Percentiles rank a stretch among this genome's conserved stretches.
Conservation (phyloP, 441 rosid genomes). For the Francoa sonchifolia region DNA sequence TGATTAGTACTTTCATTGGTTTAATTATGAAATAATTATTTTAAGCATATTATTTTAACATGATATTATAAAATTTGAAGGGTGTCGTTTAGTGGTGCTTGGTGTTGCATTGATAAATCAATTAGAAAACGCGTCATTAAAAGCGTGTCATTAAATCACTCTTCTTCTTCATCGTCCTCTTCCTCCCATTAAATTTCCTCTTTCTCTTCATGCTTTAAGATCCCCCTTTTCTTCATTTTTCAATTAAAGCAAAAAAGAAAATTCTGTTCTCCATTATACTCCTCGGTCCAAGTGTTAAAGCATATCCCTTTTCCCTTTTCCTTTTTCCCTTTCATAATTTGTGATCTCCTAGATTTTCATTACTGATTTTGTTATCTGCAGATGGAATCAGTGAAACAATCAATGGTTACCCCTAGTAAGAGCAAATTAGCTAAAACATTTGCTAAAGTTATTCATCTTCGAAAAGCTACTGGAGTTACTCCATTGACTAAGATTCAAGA, state of each 20-base stretch:
- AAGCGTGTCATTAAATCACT: slow-evolving; percentile 7
- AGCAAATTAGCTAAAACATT: slow-evolving; percentile 48
- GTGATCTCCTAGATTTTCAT: no score
- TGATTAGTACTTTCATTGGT: no score
- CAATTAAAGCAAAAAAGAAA: slow-evolving; percentile 13
- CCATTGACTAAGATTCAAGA: slow-evolving; percentile 33
- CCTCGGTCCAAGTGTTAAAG: slow-evolving; percentile 31
- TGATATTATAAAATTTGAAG: no score
- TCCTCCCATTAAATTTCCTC: slow-evolving; percentile 1
- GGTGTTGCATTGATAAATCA: background rate
- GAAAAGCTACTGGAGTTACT: slow-evolving; percentile 40
- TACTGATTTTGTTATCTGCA: no score
- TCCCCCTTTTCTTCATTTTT: slow-evolving; percentile 1
- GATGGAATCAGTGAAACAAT: slow-evolving; percentile 61
- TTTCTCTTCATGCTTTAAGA: slow-evolving; percentile 4
- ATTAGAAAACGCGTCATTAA: slow-evolving; percentile 3
- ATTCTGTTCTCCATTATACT: slow-evolving; percentile 11
- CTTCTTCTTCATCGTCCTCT: background rate
- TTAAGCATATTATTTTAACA: no score
- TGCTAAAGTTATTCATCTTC: slow-evolving; percentile 46
- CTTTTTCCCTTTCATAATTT: no score
- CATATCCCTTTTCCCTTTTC: slow-evolving; percentile 20
- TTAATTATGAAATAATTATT: no score
- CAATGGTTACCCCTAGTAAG: slow-evolving; percentile 38
- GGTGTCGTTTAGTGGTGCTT: no score